phyloP scores from a whole-genome alignment of 1,284 basidiomycete species.

The Cryptococcus sp. region DNA sequence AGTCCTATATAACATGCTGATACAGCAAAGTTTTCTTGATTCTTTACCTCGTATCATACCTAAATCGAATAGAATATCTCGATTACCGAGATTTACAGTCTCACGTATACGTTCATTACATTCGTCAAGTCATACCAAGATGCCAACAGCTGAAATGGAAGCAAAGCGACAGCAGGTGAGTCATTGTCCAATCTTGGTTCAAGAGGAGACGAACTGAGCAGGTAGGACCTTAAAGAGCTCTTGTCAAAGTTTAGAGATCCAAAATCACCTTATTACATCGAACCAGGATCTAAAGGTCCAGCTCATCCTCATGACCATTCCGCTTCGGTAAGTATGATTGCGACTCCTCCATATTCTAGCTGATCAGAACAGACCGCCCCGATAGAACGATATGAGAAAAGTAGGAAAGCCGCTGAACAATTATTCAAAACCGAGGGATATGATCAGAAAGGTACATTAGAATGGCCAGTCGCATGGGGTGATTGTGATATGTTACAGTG shows the following conservation, averaged over 20 bases:
- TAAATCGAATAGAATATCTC: too few relatives aligned
- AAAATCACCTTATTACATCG: slow-evolving; percentile 35
- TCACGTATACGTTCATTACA: too few relatives aligned
- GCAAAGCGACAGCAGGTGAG: too few relatives aligned
- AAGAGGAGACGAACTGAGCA: too few relatives aligned
- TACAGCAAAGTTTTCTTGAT: too few relatives aligned
- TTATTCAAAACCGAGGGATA: slow-evolving; percentile 29
- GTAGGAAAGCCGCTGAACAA: slow-evolving; percentile 4
- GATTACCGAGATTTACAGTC: too few relatives aligned
- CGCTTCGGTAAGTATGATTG: slow-evolving; percentile 7
- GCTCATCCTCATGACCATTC: slow-evolving; percentile 38
- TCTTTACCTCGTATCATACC: too few relatives aligned
- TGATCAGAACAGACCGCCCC: neutral
- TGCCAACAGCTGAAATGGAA: too few relatives aligned
- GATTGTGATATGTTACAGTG: slow-evolving; percentile 45
- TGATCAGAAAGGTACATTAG: slow-evolving; percentile 30
- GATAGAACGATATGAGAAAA: slow-evolving; percentile 1
- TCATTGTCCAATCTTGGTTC: too few relatives aligned
- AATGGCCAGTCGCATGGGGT: slow-evolving; percentile 45
- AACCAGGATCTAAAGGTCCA: slow-evolving; percentile 34
- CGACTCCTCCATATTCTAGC: neutral
- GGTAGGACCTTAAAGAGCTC: slow-evolving; percentile 23
- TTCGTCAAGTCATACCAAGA: too few relatives aligned
- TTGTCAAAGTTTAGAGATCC: slow-evolving; percentile 37
- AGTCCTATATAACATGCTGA: too few relatives aligned